phyloP scores from a whole-genome alignment of 306 rosid genomes.

The Luffa aegyptiaca region DNA sequence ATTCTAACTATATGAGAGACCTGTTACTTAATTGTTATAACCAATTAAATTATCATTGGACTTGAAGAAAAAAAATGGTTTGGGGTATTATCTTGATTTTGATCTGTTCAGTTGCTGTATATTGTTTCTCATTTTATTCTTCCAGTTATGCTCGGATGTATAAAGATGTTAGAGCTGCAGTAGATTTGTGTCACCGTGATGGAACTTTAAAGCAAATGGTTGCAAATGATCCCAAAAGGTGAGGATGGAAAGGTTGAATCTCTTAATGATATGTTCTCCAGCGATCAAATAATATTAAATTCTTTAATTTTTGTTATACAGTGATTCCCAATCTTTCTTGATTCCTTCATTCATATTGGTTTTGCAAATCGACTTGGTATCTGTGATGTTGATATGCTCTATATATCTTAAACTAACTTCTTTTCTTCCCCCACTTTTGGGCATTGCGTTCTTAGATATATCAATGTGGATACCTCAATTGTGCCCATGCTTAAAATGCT shows the following conservation, averaged over 20 bases:
- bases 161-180: conserved; percentile 98
- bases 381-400: not conserved
- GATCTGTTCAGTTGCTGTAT: not conserved
- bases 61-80: not conserved
- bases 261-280: not conserved
- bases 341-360: not conserved
- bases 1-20: not conserved
- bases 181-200: conserved; percentile 96
- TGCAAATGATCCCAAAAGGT: conserved; percentile 84
- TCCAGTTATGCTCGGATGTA: conserved; percentile 77
- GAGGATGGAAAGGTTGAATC: conserved; percentile 14
- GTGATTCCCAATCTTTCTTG: not conserved
- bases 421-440: not conserved
- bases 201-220: conserved; percentile 98
- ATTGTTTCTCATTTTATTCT: conserved; percentile 6
- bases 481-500: conserved; percentile 96
- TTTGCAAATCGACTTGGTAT: not conserved
- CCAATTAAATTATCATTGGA: not conserved
- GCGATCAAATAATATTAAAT: not conserved
- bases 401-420: not conserved
- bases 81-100: not conserved
- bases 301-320: not conserved
- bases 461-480: conserved; percentile 60
- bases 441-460: conserved; percentile 43
- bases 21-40: not conserved